Evolutionary conservation across 2,329 filamentous ascomycete genomes (phyloP).

Genomic region (Graphiopsis chlorocephala): DNA sequence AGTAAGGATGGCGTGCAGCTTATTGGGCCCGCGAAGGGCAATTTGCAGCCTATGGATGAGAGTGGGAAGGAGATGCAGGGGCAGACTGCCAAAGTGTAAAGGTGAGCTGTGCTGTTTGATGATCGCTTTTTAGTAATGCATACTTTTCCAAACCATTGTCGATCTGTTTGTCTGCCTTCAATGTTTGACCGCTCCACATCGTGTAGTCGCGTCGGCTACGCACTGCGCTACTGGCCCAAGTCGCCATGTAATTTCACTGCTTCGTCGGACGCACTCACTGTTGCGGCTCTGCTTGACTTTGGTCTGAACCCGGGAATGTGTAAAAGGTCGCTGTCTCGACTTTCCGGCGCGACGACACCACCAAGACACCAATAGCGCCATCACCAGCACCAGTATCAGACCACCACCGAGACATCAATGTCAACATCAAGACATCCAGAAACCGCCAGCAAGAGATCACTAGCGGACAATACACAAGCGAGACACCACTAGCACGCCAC

Average conservation of each 20-base stretch:
- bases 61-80: conserved; percentile 28
- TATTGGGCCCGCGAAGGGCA: conserved; percentile 41
- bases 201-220: background rate
- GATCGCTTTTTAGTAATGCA: background rate
- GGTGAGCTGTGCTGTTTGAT: background rate
- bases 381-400: background rate
- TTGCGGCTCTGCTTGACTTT: background rate
- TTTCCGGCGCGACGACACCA: background rate
- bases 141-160: background rate
- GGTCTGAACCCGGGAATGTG: background rate
- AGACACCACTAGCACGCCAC: background rate
- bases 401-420: background rate
- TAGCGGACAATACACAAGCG: background rate
- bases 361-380: background rate
- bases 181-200: background rate
- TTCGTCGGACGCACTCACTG: background rate
- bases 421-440: too few species aligned
- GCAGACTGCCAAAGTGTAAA: conserved; percentile 24
- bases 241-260: background rate
- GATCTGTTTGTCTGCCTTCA: background rate
- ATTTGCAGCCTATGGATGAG: conserved; percentile 35
- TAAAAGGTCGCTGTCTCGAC: background rate
- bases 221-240: background rate
- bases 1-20: conserved; percentile 43
- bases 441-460: too few species aligned